Percentiles rank a stretch among this genome's conserved stretches.
These are phyloP conservation scores for Fusarium xylarioides DNA, from an alignment of 2,329 filamentous ascomycete species.

Conservation along the genomic window DNA sequence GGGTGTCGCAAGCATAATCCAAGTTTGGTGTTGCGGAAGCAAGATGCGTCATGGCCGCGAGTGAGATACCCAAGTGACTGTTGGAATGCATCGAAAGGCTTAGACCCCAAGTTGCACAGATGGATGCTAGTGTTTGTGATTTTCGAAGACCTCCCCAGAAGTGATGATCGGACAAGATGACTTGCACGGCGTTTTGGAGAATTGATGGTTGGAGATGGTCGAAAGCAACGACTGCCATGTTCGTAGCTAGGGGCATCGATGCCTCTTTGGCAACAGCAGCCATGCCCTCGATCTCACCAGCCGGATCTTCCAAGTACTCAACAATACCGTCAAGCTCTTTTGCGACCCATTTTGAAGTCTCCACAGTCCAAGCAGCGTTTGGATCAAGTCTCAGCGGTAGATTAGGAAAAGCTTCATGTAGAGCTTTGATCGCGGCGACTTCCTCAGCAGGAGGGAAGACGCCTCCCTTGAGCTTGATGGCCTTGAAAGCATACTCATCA, in stretches of 20 bases:
- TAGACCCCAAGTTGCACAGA: conserved; percentile 52
- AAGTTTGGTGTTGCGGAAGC: conserved; percentile 53
- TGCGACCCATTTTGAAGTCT: conserved; percentile 51
- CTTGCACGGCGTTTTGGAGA: conserved; percentile 51
- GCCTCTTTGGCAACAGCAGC: conserved; percentile 53
- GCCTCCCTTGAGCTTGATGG: conserved; percentile 55
- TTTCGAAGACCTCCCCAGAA: conserved; percentile 55
- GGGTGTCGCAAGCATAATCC: conserved; percentile 55
- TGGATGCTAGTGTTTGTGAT: conserved; percentile 51
- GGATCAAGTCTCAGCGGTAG: conserved; percentile 50
- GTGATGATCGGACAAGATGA: conserved; percentile 53
- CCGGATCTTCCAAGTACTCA: conserved; percentile 53
- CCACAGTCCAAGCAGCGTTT: conserved; percentile 52
- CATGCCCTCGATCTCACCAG: conserved; percentile 54
- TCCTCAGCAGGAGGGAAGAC: conserved; percentile 53
- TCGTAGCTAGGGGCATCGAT: conserved; percentile 53
- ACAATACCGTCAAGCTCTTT: conserved; percentile 49
- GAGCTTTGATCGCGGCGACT: conserved; percentile 51
- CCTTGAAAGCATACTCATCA: conserved; percentile 54
- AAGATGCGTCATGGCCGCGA: conserved; percentile 55
- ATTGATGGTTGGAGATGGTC: conserved; percentile 51
- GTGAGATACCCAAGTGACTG: conserved; percentile 53
- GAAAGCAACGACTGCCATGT: conserved; percentile 56
- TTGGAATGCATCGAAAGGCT: conserved; percentile 56
- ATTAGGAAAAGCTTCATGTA: conserved; percentile 49